These are phyloP conservation scores for Lycium ferocissimum DNA, from an alignment of 257 asterid genomes.

Conservation along the genomic window DNA sequence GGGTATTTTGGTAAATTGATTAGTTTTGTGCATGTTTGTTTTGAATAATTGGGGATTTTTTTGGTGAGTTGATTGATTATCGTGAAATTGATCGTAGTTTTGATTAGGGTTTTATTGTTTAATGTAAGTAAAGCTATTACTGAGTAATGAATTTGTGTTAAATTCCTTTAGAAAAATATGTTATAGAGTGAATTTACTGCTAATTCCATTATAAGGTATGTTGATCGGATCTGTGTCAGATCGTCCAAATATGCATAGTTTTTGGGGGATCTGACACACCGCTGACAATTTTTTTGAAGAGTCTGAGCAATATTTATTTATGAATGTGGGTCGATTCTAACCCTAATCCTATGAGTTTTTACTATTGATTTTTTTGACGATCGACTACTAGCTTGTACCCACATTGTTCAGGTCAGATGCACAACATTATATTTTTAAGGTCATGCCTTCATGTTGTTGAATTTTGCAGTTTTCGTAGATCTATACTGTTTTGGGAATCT, in stretches of 20 bases:
- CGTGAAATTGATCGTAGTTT: constrained; percentile 6
- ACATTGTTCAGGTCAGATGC: neutral
- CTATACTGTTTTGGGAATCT: neutral
- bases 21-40: neutral
- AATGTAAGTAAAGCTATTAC: neutral
- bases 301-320: neutral
- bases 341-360: neutral
- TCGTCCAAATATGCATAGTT: neutral
- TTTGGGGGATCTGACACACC: neutral
- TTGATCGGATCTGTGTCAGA: neutral
- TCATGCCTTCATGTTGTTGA: neutral
- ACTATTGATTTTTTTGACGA: neutral
- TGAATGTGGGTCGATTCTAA: neutral
- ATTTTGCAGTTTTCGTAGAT: neutral
- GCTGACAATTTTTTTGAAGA: neutral
- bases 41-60: neutral
- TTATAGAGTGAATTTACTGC: neutral
- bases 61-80: constrained; percentile 17
- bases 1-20: constrained; percentile 7
- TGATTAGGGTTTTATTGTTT: constrained; percentile 5
- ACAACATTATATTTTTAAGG: neutral
- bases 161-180: neutral
- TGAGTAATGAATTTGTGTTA: neutral
- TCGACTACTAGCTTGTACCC: neutral
- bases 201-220: neutral